Evolutionary conservation across 179 eudicot genomes (phyloP), one percentile per base, ranked within the genome.

Genomic region (Nepenthes alata): DNA sequence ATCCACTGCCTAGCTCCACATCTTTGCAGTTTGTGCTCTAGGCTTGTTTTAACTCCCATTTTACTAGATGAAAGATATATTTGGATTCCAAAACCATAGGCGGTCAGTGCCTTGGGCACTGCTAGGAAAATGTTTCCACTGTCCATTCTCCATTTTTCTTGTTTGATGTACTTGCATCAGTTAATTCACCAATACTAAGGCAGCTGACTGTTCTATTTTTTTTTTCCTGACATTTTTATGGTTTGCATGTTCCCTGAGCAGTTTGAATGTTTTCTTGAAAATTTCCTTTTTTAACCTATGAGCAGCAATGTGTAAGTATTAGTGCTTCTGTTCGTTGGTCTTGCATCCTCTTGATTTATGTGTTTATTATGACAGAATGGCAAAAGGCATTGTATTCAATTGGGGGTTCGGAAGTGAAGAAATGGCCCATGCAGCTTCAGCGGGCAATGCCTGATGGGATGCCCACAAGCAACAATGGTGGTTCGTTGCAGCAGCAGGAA

Each of bases 341-440:
- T 12, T 25, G 6, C 53, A 34, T 60, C 9, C 12, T 10, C 35
- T 41, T 7, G 6, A 4, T 63, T 34, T 50, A 55, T 63, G 36
- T 47, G 47, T 62, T 39, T 59, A 16, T 37, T 12, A 4, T 45
- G 53, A 61, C 89, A 93, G 98, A 93, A 74, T 93, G 98, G 97
- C 97, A 90, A 72, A 93, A 90, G 65, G 97, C 98, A 34, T 80
- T 93, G 45, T 89, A 93, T 73, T 79, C 88, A 3, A 72, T 85
- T 62, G 95, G 98, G 35, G 97, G 98, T 37, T 83, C 94, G 14
- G 98, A 93, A 67, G 78, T 89, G 66, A 87, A 84, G 69, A 93
- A 90, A 65, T 93, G 98, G 98, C 84, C 95, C 5, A 74, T 93
- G 70, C 98, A 93, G 72, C 78, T 93, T 41, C 81, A 97, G 25